Evolutionary conservation across 192 early-diverging fungal species (phyloP), one percentile per base, ranked within the genome.

Genomic region (Umbelopsis sp.): DNA sequence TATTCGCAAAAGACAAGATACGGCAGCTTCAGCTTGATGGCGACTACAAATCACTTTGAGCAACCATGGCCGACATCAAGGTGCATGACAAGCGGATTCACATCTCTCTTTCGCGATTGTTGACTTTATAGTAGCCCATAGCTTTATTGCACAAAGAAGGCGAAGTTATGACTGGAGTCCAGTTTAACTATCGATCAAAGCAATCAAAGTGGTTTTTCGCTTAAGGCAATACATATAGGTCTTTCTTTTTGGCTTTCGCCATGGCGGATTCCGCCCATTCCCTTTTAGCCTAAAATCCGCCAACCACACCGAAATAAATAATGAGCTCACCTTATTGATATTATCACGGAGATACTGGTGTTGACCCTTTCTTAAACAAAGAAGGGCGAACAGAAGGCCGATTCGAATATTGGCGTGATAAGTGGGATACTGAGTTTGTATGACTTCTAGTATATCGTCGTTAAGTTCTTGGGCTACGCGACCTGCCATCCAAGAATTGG

Each of bases 271-370:
- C 38, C 38, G 38, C 38, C 38, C 62, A 36, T 73, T 41, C 24
- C 69, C 47, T 59, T 12, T 36, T n/a, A 52, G 38, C 25, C 31
- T 43, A 20, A 67, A n/a, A 29, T 65, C 50, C 17, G 47, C 50
- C 45, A 24, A 62, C 50, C 45, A 24, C 20, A 43, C 24, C 36
- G 43, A 11, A 70, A 41, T 21, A 50, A 45, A 25, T 22, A 2
- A 67, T n/a, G 45, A 65, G 29, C 72, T 73, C 65, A 77, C 76
- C 76, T 70, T 73, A 8, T 66, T 77, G 7, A 69, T 51, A 47
- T 45, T 65, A 16, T 72, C 53, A 10, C 31, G 41, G 2, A 77
- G 34, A n/a, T 34, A 25, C 5, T 47, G 38, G n/a, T 73, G 47
- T 17, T 77, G 68, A 2, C 47, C 68, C 49, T 73, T 73, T 21